Evolutionary conservation across 805 yeast species (phyloP), one percentile per base, ranked within the genome.

Genomic region (Ogataea nonfermentans): DNA sequence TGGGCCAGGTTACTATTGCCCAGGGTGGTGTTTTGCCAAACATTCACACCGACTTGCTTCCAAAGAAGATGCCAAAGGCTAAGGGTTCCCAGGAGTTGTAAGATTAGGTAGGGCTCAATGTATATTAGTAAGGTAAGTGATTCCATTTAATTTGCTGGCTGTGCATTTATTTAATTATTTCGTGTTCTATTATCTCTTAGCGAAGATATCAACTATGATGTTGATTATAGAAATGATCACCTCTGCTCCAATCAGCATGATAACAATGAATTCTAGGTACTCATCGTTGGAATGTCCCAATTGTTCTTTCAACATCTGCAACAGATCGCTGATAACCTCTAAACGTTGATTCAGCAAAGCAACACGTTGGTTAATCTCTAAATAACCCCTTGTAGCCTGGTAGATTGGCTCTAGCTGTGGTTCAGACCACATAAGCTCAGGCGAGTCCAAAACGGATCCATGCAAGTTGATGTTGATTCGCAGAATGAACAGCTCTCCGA

Each of bases 21-120:
- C 95, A 89, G 73, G 97, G 97, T 83, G 97, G 97, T 86, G 97
- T 91, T 60, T 79, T 90, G 71, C 97, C 97, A 76, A 87, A 88
- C 82, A 86, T 89, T 66, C 96, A 87, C 75, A 88, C 82, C 73
- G 82, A 83, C 76, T 82, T 90, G 69, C 81, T 90, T 59, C 82
- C 80, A 64, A 67, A 73, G 69, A 74, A 74, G 65, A 63, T 75
- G 44, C 74, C 72, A 48, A 70, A 71, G 62, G 65, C 67, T 46
- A 74, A 74, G 65, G 78, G 74, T 65, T 74, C 79, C 56, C 79
- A 74, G 67, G 79, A 74, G 67, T 73, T 74, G 62, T 74, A 73
- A 70, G 57, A 32, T 24, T 32, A 38, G 37, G 27, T 28, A 29
- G 34, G 35, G 35, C 34, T 32, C 37, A 49, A 47, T 55, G 59